Evolutionary conservation across 768 basidiomycete genomes (phyloP).

Genomic region (Auricularia cornea): DNA sequence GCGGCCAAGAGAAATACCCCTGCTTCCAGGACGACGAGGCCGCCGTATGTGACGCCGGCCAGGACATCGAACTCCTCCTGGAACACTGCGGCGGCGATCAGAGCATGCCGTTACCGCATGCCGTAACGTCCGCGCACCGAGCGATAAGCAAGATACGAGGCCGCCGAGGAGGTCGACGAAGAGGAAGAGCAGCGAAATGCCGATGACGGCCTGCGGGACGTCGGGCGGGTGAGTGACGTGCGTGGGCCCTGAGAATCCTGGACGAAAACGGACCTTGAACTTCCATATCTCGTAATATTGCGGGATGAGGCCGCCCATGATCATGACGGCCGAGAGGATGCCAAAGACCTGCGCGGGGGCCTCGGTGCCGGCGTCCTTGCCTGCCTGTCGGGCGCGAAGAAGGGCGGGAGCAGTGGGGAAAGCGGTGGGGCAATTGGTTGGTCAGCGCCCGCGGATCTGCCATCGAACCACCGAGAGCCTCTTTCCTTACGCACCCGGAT

Average conservation of each 20-base stretch:
- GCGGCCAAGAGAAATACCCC: constrained; percentile 51
- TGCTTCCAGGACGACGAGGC: constrained; percentile 59
- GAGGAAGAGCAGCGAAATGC: constrained; percentile 66
- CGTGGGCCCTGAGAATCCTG: neutral
- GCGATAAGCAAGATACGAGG: constrained; percentile 44
- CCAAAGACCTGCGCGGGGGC: constrained; percentile 50
- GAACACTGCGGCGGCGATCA: constrained; percentile 37
- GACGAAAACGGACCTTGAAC: constrained; percentile 27
- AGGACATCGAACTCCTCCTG: constrained; percentile 53
- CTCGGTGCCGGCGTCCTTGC: constrained; percentile 26
- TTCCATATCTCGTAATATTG: constrained; percentile 75
- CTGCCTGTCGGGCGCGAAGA: constrained; percentile 28
- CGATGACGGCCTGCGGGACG: constrained; percentile 38
- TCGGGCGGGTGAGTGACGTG: neutral
- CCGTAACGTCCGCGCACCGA: neutral
- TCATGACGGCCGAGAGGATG: constrained; percentile 47
- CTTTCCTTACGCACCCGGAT: constrained; percentile 33
- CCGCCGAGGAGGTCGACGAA: constrained; percentile 61
- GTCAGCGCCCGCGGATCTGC: neutral
- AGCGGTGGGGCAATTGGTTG: neutral
- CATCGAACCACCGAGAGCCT: neutral
- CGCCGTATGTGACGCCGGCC: constrained; percentile 51
- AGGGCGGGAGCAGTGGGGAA: neutral
- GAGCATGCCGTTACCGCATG: neutral
- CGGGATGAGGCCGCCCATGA: constrained; percentile 42